Base-by-base conservation (phyloP, 164 flowering plant genomes). In the Annona cherimola region DNA sequence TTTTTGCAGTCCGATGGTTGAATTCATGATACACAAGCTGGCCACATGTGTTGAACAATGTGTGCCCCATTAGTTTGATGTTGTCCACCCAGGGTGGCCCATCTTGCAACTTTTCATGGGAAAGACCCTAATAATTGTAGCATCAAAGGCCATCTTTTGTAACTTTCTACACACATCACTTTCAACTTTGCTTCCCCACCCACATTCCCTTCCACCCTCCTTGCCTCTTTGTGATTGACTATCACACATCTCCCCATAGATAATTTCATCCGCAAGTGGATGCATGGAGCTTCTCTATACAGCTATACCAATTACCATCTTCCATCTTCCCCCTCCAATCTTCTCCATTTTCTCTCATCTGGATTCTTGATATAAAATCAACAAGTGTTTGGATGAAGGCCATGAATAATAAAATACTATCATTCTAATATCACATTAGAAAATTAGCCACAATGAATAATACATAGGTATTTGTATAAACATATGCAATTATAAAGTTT, bases 161-260 rank as follows among this genome's bases (percentile, higher is more conserved):
- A 61, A 61, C 63, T 61, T 20, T 61, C 63, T n/a, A 61, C 39
- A 61, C 63, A n/a, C 19, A 20, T 61, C 63, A 61, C 63, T 61
- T 61, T 61, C 63, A 7, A 18, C 6, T 61, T 59, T 61, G 6
- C 26, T 61, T 50, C 57, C 57, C 9, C 57, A 50, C 18, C 26
- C 40, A 61, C 63, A 61, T 61, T 61, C 63, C 63, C 63, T 20
- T 61, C 63, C 18, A 0, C 20, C 18, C 63, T 3, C 5, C 63
- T 61, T 61, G 8, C 26, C 18, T 61, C 35, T 61, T 61, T 61
- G 35, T 20, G 63, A 3, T 61, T 20, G 57, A 50, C 57, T 2
- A 16, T 50, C 57, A 11, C 57, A 50, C 57, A 16, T 19, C 63
- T 61, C 63, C 19, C 63, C 11, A 5, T 11, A 50, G 14, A 16